Evolutionary conservation across 1,284 basidiomycete genomes (phyloP), one percentile per base, ranked within the genome.

Genomic region (Taiwanofungus camphoratus): DNA sequence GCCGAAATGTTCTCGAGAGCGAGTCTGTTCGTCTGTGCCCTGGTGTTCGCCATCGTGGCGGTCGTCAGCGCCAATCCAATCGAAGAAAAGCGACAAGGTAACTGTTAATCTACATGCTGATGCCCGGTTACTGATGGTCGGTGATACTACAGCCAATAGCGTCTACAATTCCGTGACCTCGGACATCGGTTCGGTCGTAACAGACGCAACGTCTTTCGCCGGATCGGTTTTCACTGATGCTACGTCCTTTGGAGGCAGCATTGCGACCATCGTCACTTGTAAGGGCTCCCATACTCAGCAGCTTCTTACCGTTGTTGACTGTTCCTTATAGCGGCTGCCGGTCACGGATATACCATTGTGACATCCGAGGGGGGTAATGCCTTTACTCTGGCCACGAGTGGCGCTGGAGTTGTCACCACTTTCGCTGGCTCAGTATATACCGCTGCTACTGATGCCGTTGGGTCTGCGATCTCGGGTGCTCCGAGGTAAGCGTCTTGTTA

Each of bases 391-490:
- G 67, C 79, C 5, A 63, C 65, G 4, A 60, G 60, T 45, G 65
- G 64, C 13, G 71, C 60, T 11, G 77, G 74, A 15, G 58, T 62
- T 22, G 67, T 62, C 6, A 80, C 76, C 8, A 70, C 71, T 19
- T 71, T 72, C 44, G 76, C 68, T 22, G 78, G 76, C 13, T 70
- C 70, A 1, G 58, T 68, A 3, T 79, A 68, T 56, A 77, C 73
- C 9, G 38, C 36, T 7, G 48, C 46, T 16, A 52, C 46, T 24
- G 33, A 35, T 22, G 36, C 11, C 3, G 36, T 21, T 12, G 44
- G 31, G 4, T 35, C 33, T 26, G 38, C 11, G 5, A 5, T 41
- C 4, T 29, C 39, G 4, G 20, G 43, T 21, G 36, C 18, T 15
- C 37, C 24, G 6, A 24, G 16, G 26, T 19, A 18, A 30, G 49